Conservation (phyloP, 352 stramenopile genomes). For the Phytophthora sp. region DNA sequence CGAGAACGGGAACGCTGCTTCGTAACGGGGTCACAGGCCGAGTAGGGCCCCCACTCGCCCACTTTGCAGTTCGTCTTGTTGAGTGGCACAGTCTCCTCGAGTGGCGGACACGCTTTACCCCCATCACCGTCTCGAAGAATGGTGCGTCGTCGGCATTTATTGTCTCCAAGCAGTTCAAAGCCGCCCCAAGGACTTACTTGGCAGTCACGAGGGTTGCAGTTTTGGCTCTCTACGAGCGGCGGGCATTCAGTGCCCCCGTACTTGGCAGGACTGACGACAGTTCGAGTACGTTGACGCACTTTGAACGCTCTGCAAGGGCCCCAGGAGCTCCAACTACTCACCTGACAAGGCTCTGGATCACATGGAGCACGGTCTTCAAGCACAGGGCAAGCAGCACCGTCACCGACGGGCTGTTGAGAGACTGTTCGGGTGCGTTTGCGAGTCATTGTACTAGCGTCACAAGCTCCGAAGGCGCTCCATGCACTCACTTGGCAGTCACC, state of each 20-base stretch:
- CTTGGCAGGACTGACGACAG: conserved; percentile 41
- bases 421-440: conserved; percentile 57
- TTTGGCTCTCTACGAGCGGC: conserved; percentile 50
- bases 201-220: conserved; percentile 73
- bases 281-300: conserved; percentile 55
- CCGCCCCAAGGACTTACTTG: conserved; percentile 57
- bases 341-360: conserved; percentile 54
- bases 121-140: conserved; percentile 51
- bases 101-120: conserved; percentile 44
- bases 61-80: conserved; percentile 53
- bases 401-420: conserved; percentile 51
- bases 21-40: conserved; percentile 43
- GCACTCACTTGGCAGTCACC: conserved; percentile 64
- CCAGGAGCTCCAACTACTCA: conserved; percentile 60
- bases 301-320: conserved; percentile 40
- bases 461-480: conserved; percentile 50
- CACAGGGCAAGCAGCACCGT: conserved; percentile 52
- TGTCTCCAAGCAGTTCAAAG: conserved; percentile 47
- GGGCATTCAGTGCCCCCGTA: conserved; percentile 58
- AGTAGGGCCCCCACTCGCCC: conserved; percentile 53
- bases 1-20: conserved; percentile 55
- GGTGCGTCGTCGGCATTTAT: conserved; percentile 48
- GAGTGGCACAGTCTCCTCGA: conserved; percentile 47
- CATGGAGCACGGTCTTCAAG: conserved; percentile 50
- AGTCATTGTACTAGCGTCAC: conserved; percentile 34